These are phyloP conservation scores for Taphrina flavorubra DNA, from an alignment of 1,139 yeast genomes.

Conservation along the genomic window DNA sequence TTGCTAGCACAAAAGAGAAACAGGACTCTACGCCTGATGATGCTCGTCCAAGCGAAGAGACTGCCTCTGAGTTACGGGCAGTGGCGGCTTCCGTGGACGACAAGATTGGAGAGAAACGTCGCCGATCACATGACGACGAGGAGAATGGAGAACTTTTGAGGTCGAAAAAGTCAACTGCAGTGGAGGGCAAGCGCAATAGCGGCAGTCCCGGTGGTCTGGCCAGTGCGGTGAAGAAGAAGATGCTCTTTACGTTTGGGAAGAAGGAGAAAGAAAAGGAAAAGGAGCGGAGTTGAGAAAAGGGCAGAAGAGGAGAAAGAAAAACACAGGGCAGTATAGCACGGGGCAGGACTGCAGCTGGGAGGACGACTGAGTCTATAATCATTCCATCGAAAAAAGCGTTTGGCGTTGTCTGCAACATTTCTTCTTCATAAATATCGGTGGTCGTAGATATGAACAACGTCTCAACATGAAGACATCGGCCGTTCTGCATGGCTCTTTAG, in stretches of 20 bases:
- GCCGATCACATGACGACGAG: conserved; percentile 23
- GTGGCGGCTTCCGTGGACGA: conserved; percentile 19
- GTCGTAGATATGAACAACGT: conserved; percentile 1
- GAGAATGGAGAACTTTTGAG: conserved; percentile 17
- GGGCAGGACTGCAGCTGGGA: no score
- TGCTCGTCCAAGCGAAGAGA: not conserved
- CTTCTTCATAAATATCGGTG: not conserved
- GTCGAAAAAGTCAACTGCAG: conserved; percentile 14
- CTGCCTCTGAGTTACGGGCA: not conserved
- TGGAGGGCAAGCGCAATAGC: conserved; percentile 15
- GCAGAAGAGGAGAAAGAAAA: no score
- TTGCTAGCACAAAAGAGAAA: not conserved
- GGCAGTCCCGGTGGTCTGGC: conserved; percentile 31
- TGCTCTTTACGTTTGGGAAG: conserved; percentile 30
- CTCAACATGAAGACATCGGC: not conserved
- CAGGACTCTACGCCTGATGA: not conserved
- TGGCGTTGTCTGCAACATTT: conserved; percentile 9
- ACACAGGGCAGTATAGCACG: no score
- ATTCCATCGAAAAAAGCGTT: conserved; percentile 4
- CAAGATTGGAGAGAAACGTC: conserved; percentile 29
- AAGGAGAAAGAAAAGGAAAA: conserved; percentile 23
- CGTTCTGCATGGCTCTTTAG: not conserved
- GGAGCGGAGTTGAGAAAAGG: not conserved
- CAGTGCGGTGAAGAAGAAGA: conserved; percentile 28
- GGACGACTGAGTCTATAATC: not conserved